Base-by-base conservation (phyloP, 371 early-diverging fungal genomes). In the Mucor mucedo region DNA sequence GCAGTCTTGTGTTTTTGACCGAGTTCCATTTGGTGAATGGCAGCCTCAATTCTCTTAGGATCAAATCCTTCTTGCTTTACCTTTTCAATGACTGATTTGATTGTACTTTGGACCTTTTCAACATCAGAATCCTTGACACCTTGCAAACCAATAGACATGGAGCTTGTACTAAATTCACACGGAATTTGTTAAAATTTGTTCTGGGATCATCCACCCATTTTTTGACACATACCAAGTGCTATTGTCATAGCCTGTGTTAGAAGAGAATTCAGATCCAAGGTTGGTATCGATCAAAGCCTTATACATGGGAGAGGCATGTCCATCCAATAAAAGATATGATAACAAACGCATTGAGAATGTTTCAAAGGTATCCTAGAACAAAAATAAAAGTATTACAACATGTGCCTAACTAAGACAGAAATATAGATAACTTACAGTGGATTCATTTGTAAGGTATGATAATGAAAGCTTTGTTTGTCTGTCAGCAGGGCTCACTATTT, bases 221-320 rank as follows among this genome's bases (percentile, higher is more conserved):
- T 44, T 42, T 48, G 28, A 14, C 8, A 2, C 57, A 53, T 75
- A 85, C 85, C 73, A 80, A 38, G 87, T 85, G 58, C 84, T 87
- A 28, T 82, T 76, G 69, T 93, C 92, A 66, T 93, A 95, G 10
- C 98, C 98, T 6, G 93, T 94, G 60, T 90, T 93, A 8, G 93
- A 84, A 41, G 93, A 89, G 77, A 93, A 98, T 60, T 96, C 98
- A 0, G 93, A 85, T 13, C 96, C 97, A n/a, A 98, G 72, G 48
- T 92, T 90, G 41, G 92, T 85, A 70, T 96, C 96, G 48, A 98
- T 95, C 71, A 98, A 80, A n/a, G 94, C 93, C 74, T 95, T 84
- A 75, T 95, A 94, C 93, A 98, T 91, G 11, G 98, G 98, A 10
- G 95, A 89, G 14, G 95, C 88, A 53, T 93, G 89, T 29, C 97